Evolutionary conservation across 2,329 filamentous ascomycete genomes (phyloP), one percentile per base, ranked within the genome.

Genomic region (Hortaea werneckii): DNA sequence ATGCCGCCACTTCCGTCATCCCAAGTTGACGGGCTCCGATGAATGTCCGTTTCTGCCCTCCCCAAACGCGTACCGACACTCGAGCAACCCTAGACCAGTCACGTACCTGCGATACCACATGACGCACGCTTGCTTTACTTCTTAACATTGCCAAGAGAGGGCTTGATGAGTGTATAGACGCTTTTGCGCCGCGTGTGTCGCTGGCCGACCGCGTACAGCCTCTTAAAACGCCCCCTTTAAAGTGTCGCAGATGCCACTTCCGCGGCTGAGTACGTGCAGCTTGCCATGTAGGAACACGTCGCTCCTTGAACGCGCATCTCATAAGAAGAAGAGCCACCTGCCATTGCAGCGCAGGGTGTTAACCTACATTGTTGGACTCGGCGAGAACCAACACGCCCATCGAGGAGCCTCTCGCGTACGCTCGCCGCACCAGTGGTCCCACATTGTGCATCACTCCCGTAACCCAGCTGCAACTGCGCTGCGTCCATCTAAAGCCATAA

Each of bases 391-490:
- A 20, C 20, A 20, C 20, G 20, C 20, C 20, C 20, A 20, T 20
- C 20, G 20, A 20, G 20, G 20, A 20, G 20, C 20, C 20, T 20
- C 42, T 27, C 46, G 28, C 20, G 20, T 40, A 10, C 50, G 55
- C 26, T 59, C 57, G 6, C 58, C 58, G 26, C 51, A 57, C 37
- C 59, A 63, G 54, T 65, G 62, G 60, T 58, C 60, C 35, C 52
- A 57, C 45, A 57, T 65, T 41, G 54, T 54, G 29, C 61, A 63
- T 49, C 52, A 46, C 37, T 51, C 48, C 26, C 54, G 58, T 26
- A 44, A 35, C n/a, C 49, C 48, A 11, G 12, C 44, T 10, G 20
- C 20, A 20, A 28, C 40, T 8, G 40, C 40, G 10, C 13, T 46
- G 32, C 9, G 48, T 8, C 26, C 38, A n/a, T 41, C 35, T n/a